Conservation (phyloP, 2,329 filamentous ascomycete genomes). For the Monilinia laxa region DNA sequence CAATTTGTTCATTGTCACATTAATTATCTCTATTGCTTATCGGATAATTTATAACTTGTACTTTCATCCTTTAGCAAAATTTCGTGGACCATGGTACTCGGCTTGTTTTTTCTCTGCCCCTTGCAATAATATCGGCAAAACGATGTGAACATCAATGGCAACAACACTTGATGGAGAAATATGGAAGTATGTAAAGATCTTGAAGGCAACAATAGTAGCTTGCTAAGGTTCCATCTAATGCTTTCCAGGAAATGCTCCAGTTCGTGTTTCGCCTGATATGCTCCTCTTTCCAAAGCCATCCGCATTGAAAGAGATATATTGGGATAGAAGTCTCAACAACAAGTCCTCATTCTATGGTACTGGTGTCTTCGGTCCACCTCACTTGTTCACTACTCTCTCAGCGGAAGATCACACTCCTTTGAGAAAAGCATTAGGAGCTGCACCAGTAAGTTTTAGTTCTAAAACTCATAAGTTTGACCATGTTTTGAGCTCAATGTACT, state of each 20-base stretch:
- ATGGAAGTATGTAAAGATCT: background rate
- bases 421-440: slow-evolving; percentile 8
- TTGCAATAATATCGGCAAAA: slow-evolving; percentile 3
- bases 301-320: slow-evolving; percentile 45
- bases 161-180: background rate
- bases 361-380: slow-evolving; percentile 42
- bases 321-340: slow-evolving; percentile 42
- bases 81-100: slow-evolving; percentile 24
- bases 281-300: slow-evolving; percentile 43
- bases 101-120: slow-evolving; percentile 8
- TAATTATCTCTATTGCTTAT: background rate
- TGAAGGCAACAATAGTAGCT: no score
- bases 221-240: background rate
- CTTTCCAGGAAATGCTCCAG: slow-evolving; percentile 31
- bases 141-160: slow-evolving; percentile 9
- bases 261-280: slow-evolving; percentile 38
- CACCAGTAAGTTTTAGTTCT: background rate
- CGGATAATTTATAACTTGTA: slow-evolving; percentile 26
- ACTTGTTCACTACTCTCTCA: slow-evolving; percentile 29
- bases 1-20: background rate
- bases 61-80: slow-evolving; percentile 25
- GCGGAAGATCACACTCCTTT: background rate
- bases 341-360: slow-evolving; percentile 42
- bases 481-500: background rate
- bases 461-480: background rate